Evolutionary conservation across 2,329 filamentous ascomycete species (phyloP).

Genomic region (Phialophora macrospora): DNA sequence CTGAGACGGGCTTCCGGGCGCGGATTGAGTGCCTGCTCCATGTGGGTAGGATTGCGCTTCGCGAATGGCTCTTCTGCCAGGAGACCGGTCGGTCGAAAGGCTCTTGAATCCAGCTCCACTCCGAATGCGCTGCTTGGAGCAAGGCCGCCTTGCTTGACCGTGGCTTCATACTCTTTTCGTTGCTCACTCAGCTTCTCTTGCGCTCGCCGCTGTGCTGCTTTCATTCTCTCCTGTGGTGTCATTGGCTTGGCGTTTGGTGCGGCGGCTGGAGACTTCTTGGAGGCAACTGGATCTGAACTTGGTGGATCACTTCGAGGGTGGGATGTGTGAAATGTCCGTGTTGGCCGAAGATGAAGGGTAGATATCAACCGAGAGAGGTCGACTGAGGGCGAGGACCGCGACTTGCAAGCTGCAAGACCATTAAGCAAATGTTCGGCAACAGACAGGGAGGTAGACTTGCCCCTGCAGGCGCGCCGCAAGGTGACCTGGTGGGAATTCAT

Average conservation of each 20-base stretch:
- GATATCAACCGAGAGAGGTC: conserved; percentile 24
- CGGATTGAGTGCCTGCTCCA: conserved; percentile 73
- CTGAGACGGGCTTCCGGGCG: conserved; percentile 71
- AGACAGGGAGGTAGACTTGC: conserved; percentile 17
- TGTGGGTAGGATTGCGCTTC: conserved; percentile 56
- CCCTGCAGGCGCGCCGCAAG: conserved; percentile 25
- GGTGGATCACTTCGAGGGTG: conserved; percentile 7
- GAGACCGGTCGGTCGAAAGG: conserved; percentile 1
- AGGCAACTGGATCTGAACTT: background rate
- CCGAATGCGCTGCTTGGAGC: conserved; percentile 27
- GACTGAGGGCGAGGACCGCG: conserved; percentile 5
- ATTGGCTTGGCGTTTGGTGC: conserved; percentile 12
- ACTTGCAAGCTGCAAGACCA: conserved; percentile 7
- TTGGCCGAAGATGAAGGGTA: conserved; percentile 17
- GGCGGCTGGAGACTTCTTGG: background rate
- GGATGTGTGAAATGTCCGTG: conserved; percentile 17
- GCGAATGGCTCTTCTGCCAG: conserved; percentile 38
- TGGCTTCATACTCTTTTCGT: conserved; percentile 20
- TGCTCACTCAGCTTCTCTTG: conserved; percentile 23
- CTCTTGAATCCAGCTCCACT: conserved; percentile 34
- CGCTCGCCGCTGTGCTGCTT: conserved; percentile 21
- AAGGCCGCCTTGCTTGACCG: conserved; percentile 24
- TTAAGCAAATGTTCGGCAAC: conserved; percentile 1
- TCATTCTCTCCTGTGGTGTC: conserved; percentile 23
- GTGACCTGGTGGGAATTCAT: conserved; percentile 29